Percentiles rank a stretch among this genome's conserved stretches.
Conservation (phyloP, 805 yeast species). For the Wickerhamiella brachini region DNA sequence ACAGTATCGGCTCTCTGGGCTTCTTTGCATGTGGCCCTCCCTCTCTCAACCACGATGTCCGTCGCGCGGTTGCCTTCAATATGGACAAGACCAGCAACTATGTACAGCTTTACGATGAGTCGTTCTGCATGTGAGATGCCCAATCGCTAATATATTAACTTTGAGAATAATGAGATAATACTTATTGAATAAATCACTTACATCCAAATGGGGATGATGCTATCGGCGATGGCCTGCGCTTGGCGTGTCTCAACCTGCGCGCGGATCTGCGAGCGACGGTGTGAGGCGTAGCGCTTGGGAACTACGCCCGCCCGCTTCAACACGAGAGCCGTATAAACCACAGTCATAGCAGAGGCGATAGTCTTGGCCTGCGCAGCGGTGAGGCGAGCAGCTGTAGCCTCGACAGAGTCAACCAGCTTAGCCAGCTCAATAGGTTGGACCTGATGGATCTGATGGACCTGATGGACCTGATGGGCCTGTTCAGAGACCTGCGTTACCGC, state of each 20-base stretch:
- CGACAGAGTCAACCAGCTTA: too few relatives aligned
- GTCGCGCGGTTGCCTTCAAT: conserved; percentile 7
- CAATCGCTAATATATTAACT: background rate
- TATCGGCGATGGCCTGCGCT: background rate
- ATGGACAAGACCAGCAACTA: conserved; percentile 5
- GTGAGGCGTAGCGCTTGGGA: background rate
- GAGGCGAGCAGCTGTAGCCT: too few relatives aligned
- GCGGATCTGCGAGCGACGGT: background rate
- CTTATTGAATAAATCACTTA: background rate
- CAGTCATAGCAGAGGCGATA: conserved; percentile 1
- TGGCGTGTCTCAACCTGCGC: background rate
- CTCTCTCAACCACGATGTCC: conserved; percentile 9
- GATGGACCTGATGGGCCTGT: too few relatives aligned
- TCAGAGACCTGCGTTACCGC: conserved; percentile 1
- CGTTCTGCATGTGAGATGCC: conserved; percentile 9
- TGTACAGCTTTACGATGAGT: conserved; percentile 11
- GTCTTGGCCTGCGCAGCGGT: conserved; percentile 1
- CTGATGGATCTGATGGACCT: too few relatives aligned
- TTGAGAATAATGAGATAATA: background rate
- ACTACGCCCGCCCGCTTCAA: background rate
- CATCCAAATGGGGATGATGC: background rate
- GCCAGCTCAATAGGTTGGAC: too few relatives aligned
- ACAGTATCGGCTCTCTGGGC: conserved; percentile 7
- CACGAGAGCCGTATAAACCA: conserved; percentile 7
- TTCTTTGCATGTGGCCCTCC: conserved; percentile 12